Evolutionary conservation across 345 rosid species (phyloP).

Genomic region (Gossypium ekmanianum): DNA sequence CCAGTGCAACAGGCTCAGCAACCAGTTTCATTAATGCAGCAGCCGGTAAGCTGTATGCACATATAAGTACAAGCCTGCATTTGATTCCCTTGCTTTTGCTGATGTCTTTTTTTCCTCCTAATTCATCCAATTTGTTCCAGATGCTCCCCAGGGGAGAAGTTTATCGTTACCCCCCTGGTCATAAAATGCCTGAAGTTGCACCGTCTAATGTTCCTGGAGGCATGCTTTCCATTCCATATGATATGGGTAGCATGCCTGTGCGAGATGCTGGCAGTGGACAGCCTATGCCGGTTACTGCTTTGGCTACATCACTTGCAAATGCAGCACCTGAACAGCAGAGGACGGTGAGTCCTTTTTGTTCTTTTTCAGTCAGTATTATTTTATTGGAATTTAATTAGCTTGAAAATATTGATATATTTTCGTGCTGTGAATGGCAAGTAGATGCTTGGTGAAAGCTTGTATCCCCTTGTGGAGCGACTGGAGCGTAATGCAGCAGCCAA

Average conservation of each 20-base stretch:
- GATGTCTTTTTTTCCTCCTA: neutral
- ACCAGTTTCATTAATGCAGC: slow-evolving; percentile 62
- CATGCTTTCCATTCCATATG: slow-evolving; percentile 55
- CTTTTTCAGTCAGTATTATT: neutral
- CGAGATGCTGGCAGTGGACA: slow-evolving; percentile 48
- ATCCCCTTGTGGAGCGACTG: slow-evolving; percentile 67
- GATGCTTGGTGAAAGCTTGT: slow-evolving; percentile 80
- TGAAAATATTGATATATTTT: neutral
- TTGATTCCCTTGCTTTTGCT: neutral
- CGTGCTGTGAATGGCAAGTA: slow-evolving; percentile 12
- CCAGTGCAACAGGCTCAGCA: slow-evolving; percentile 58
- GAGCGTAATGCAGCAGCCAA: slow-evolving; percentile 65
- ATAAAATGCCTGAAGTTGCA: slow-evolving; percentile 51
- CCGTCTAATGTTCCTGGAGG: slow-evolving; percentile 48
- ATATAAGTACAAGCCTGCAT: neutral
- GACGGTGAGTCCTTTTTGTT: slow-evolving; percentile 36
- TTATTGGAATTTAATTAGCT: neutral
- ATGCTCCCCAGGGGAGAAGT: slow-evolving; percentile 73
- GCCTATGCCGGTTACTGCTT: slow-evolving; percentile 52
- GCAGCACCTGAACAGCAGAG: slow-evolving; percentile 69
- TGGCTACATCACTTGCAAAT: slow-evolving; percentile 70
- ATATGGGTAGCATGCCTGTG: slow-evolving; percentile 51
- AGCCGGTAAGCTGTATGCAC: slow-evolving; percentile 33
- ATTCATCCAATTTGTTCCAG: slow-evolving; percentile 16
- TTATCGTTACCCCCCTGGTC: slow-evolving; percentile 64